Conservation (phyloP, 1,284 basidiomycete species). For the Cryptococcus deneoformans region DNA sequence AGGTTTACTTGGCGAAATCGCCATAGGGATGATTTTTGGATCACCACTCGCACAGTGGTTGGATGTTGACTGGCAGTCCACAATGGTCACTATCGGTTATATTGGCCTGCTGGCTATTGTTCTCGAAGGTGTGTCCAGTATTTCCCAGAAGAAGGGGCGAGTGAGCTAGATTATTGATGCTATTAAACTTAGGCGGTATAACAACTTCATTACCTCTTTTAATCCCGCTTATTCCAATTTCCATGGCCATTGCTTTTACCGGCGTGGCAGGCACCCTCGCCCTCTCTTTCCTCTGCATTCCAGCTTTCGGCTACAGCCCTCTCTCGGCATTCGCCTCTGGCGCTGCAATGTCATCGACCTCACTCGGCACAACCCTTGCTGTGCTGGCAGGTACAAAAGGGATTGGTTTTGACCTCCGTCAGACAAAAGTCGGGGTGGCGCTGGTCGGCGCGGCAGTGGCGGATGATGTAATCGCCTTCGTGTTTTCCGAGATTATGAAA, state of each 20-base stretch:
- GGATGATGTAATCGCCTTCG: conserved; percentile 58
- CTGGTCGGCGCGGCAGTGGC: conserved; percentile 57
- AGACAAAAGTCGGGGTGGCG: conserved; percentile 55
- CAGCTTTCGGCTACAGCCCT: conserved; percentile 44
- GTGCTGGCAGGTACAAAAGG: conserved; percentile 46
- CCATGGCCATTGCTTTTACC: conserved; percentile 51
- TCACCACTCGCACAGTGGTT: conserved; percentile 54
- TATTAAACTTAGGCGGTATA: conserved; percentile 51
- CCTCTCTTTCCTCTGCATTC: conserved; percentile 52
- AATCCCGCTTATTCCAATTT: conserved; percentile 51
- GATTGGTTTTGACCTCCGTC: conserved; percentile 44
- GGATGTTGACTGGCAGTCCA: conserved; percentile 48
- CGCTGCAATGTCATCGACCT: conserved; percentile 56
- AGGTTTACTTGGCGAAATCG: conserved; percentile 53
- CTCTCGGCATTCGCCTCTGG: conserved; percentile 57
- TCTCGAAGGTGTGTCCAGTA: conserved; percentile 51
- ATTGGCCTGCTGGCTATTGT: conserved; percentile 57
- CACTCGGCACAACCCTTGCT: conserved; percentile 58
- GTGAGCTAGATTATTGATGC: not conserved
- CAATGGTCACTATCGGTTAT: conserved; percentile 55
- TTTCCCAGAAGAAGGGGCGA: not conserved
- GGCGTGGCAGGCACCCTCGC: conserved; percentile 55
- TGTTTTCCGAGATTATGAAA: conserved; percentile 54
- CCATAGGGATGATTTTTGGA: conserved; percentile 54
- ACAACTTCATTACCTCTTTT: conserved; percentile 51